Percentiles rank a stretch among this genome's conserved stretches.
These are phyloP conservation scores for Castanea mollissima DNA, from an alignment of 306 rosid species.

Conservation along the genomic window DNA sequence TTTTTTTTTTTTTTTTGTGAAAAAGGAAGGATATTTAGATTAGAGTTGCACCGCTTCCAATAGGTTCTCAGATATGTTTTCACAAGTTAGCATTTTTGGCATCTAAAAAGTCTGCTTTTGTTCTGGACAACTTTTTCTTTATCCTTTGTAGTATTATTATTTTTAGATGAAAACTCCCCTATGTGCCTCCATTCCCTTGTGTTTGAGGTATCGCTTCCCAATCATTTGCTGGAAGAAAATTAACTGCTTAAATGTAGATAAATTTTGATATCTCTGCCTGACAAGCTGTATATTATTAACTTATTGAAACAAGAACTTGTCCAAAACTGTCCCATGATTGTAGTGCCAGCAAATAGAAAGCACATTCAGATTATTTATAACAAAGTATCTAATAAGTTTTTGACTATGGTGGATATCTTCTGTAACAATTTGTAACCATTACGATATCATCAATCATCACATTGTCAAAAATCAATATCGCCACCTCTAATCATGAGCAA, in stretches of 20 bases:
- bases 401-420: neutral
- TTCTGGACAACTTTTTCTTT: neutral
- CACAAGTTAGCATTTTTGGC: neutral
- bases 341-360: neutral
- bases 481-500: neutral
- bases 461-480: neutral
- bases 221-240: neutral
- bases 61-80: neutral
- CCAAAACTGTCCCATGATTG: neutral
- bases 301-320: neutral
- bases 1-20: no score
- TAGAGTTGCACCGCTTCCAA: neutral
- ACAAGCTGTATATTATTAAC: no score
- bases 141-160: neutral
- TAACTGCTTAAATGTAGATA: neutral
- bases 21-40: no score
- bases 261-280: neutral
- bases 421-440: neutral
- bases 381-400: neutral
- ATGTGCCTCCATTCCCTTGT: neutral
- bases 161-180: neutral
- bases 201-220: neutral
- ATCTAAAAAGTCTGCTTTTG: neutral
- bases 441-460: neutral
- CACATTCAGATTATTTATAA: neutral